These are phyloP conservation scores for Geotrichum bryndzae DNA, from an alignment of 1,139 yeast species.

Conservation along the genomic window DNA sequence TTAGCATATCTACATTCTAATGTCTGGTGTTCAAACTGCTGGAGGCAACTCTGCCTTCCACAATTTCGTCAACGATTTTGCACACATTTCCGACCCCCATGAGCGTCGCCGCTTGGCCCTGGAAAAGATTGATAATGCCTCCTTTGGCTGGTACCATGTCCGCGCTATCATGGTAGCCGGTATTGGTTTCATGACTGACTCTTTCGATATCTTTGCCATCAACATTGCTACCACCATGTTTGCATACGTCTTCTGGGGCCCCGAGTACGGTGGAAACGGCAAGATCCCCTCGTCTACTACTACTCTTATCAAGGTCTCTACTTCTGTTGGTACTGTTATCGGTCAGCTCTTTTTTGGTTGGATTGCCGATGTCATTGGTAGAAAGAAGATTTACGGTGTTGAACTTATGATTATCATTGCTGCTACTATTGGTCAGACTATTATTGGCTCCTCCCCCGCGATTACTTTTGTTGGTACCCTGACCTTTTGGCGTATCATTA, in stretches of 20 bases:
- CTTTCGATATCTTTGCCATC: constrained; percentile 87
- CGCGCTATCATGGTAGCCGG: constrained; percentile 88
- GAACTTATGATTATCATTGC: constrained; percentile 76
- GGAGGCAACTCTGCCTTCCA: constrained; percentile 93
- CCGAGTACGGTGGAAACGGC: constrained; percentile 32
- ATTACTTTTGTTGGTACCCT: constrained; percentile 55
- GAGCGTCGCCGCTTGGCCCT: constrained; percentile 86
- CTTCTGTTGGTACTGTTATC: constrained; percentile 51
- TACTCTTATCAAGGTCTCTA: constrained; percentile 75
- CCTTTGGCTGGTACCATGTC: constrained; percentile 82
- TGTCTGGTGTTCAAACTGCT: constrained; percentile 34
- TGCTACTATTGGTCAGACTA: constrained; percentile 73
- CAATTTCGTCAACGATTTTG: constrained; percentile 74
- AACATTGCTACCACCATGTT: constrained; percentile 57
- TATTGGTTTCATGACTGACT: constrained; percentile 88
- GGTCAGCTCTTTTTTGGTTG: constrained; percentile 82
- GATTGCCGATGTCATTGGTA: constrained; percentile 71
- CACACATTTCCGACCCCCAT: constrained; percentile 80
- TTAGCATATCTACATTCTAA: neutral
- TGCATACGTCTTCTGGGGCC: constrained; percentile 59
- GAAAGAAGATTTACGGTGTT: constrained; percentile 79
- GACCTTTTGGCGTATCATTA: constrained; percentile 37
- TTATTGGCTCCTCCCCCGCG: constrained; percentile 45
- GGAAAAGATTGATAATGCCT: constrained; percentile 78
- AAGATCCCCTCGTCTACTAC: constrained; percentile 58